Conservation (phyloP, 2,329 filamentous ascomycete genomes). For the Aspergillus sp. region DNA sequence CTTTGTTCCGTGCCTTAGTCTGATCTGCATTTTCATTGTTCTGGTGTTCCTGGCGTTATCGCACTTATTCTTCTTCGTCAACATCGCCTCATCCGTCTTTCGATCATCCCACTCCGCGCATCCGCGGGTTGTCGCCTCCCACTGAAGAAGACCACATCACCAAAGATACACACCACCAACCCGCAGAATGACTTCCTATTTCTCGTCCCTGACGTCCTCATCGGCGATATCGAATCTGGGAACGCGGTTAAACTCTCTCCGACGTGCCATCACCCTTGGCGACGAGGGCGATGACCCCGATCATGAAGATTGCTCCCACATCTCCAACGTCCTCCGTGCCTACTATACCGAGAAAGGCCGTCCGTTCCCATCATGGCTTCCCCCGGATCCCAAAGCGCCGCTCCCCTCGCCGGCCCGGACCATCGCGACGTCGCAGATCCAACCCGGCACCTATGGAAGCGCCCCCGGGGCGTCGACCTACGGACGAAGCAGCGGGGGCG, state of each 20-base stretch:
- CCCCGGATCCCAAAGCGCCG: slow-evolving; percentile 79
- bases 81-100: not conserved
- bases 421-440: slow-evolving; percentile 55
- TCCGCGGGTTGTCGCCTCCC: not conserved
- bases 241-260: slow-evolving; percentile 58
- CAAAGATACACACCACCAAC: slow-evolving; percentile 1
- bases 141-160: not conserved
- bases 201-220: slow-evolving; percentile 62
- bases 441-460: slow-evolving; percentile 34
- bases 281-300: slow-evolving; percentile 46
- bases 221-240: slow-evolving; percentile 53
- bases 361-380: slow-evolving; percentile 80
- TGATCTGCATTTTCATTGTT: not conserved
- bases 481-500: slow-evolving; percentile 35
- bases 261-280: slow-evolving; percentile 44
- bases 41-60: not conserved
- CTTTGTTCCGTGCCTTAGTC: not conserved
- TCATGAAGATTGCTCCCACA: slow-evolving; percentile 82
- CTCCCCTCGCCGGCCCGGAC: slow-evolving; percentile 48
- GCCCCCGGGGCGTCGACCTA: slow-evolving; percentile 28
- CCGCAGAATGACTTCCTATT: slow-evolving; percentile 71
- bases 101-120: not conserved
- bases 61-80: not conserved
- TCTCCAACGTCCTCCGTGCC: slow-evolving; percentile 85
- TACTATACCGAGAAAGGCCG: slow-evolving; percentile 91